These are phyloP conservation scores for Xylaria intraflava DNA, from an alignment of 495 filamentous ascomycete species.

Conservation along the genomic window DNA sequence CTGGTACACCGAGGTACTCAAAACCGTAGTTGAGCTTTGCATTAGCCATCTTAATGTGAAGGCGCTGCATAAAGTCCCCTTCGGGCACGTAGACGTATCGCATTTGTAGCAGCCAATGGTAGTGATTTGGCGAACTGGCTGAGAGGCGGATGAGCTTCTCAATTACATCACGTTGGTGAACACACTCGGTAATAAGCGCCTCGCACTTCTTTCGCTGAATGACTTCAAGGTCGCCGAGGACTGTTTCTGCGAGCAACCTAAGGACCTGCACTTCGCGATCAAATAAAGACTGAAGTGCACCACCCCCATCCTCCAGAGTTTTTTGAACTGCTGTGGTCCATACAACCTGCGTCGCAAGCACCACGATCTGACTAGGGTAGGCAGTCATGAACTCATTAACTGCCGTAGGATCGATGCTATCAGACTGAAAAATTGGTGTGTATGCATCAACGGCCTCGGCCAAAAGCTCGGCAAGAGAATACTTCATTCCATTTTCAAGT, in stretches of 20 bases:
- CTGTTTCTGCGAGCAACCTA: constrained; percentile 72
- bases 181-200: constrained; percentile 96
- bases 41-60: constrained; percentile 95
- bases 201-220: constrained; percentile 93
- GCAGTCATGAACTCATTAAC: constrained; percentile 70
- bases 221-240: constrained; percentile 82
- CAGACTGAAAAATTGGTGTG: constrained; percentile 59
- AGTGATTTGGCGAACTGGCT: constrained; percentile 73
- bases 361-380: constrained; percentile 91
- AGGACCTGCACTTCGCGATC: constrained; percentile 75
- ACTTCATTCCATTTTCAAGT: constrained; percentile 89
- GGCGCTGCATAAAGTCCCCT: constrained; percentile 71
- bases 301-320: constrained; percentile 62
- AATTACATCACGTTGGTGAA: constrained; percentile 91
- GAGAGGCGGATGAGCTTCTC: constrained; percentile 69
- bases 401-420: constrained; percentile 55
- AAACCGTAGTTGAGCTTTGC: constrained; percentile 93
- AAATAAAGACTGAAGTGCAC: constrained; percentile 58
- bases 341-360: constrained; percentile 88
- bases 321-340: constrained; percentile 84
- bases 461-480: constrained; percentile 82
- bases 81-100: constrained; percentile 83
- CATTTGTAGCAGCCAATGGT: constrained; percentile 96
- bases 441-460: constrained; percentile 77
- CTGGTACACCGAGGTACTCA: constrained; percentile 93